These are phyloP conservation scores for Coniella vitis DNA, from an alignment of 2,329 filamentous ascomycete genomes.

Conservation along the genomic window DNA sequence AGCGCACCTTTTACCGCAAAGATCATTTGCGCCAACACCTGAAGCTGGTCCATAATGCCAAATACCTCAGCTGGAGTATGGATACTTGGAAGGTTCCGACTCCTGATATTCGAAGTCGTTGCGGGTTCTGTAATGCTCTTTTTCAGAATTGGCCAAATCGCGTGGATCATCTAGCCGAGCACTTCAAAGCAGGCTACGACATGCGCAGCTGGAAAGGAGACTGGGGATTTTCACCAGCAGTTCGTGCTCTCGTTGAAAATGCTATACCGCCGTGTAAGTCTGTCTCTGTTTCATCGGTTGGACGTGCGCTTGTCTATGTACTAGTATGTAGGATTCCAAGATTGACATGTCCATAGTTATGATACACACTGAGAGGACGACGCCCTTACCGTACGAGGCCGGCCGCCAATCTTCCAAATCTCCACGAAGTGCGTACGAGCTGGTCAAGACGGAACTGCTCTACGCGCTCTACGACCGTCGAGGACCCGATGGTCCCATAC, in stretches of 20 bases:
- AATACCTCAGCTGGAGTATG: conserved; percentile 59
- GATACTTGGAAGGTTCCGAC: conserved; percentile 54
- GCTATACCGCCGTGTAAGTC: conserved; percentile 58
- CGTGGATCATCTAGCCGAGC: conserved; percentile 58
- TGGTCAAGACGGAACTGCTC: conserved; percentile 51
- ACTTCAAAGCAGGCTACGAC: conserved; percentile 59
- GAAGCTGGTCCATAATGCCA: conserved; percentile 55
- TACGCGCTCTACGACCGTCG: conserved; percentile 42
- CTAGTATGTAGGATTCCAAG: too few relatives aligned
- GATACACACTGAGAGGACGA: conserved; percentile 56
- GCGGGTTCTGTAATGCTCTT: conserved; percentile 58
- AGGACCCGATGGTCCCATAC: conserved; percentile 32
- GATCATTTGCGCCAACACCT: conserved; percentile 62
- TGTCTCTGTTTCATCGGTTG: conserved; percentile 25
- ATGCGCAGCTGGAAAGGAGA: conserved; percentile 67
- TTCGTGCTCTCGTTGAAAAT: conserved; percentile 59
- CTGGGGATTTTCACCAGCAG: conserved; percentile 58
- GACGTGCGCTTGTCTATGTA: too few relatives aligned
- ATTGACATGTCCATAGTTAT: conserved; percentile 47
- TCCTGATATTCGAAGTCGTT: conserved; percentile 55
- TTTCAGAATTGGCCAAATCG: conserved; percentile 56
- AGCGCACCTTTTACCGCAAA: conserved; percentile 61
- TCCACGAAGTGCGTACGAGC: conserved; percentile 53
- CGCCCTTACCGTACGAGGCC: conserved; percentile 47
- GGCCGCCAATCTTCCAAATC: conserved; percentile 36